Evolutionary conservation across 352 stramenopile species (phyloP), one percentile per base, ranked within the genome.

Genomic region (Pythium sukuiense): DNA sequence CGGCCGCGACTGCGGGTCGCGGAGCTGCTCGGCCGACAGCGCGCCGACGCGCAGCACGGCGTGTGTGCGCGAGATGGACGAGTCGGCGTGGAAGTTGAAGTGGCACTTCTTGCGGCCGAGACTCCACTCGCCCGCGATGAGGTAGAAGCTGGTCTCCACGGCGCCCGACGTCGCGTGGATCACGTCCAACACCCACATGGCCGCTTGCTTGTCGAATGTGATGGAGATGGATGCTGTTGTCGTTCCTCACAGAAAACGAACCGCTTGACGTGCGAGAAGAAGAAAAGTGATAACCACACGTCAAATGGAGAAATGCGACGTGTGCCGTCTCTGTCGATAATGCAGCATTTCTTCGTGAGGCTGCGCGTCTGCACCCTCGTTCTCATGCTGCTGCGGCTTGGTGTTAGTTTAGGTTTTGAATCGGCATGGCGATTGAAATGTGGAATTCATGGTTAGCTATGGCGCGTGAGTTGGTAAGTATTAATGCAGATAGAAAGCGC

Each of bases 181-280:
- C n/a, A 90, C 79, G 45, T 94, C 86, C 20, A 94, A 66, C 20
- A 91, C 83, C 86, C 86, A 93, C 86, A 94, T 94, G 8, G 49
- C 29, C n/a, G 27, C n/a, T 16, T 6, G 49, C 20, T 14, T 8
- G 3, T n/a, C 12, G 20, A 26, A 26, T 27, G 41, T 56, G 50
- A 56, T 56, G 27, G 27, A 5, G 27, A 12, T 24, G 60, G 27
- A 26, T 24, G 60, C 32, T 52, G 18, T 33, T 35, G 35, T 11
- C 30, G 20, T 24, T 43, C 37, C 37, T 43, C 37, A 35, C n/a
- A 48, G n/a, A 49, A 56, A 41, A 46, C 5, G 16, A 39, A 46
- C n/a, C 29, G 30, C 32, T 5, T 35, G 55, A 27, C 24, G 55
- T 24, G 55, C n/a, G 26, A 7, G 5, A 5, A 26, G 55, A 61